These are phyloP conservation scores for Fusarium drepaniforme DNA, from an alignment of 2,329 filamentous ascomycete species.

Conservation along the genomic window DNA sequence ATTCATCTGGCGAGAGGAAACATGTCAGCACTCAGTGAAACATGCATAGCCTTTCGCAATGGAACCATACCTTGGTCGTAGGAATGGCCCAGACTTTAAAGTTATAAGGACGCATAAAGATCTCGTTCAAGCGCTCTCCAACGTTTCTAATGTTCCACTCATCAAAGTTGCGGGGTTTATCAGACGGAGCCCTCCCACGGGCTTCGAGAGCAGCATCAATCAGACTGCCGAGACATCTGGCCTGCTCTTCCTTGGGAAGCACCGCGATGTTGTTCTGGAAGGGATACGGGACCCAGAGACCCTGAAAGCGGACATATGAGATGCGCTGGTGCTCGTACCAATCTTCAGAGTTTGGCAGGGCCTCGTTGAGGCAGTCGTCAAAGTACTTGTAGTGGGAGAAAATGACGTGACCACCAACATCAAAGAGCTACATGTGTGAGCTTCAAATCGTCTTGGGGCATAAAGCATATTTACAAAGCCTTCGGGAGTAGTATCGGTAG, in stretches of 20 bases:
- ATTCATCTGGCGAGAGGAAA: slow-evolving; percentile 81
- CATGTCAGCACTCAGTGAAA: slow-evolving; percentile 7
- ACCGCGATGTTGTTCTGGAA: slow-evolving; percentile 99
- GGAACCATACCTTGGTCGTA: slow-evolving; percentile 82
- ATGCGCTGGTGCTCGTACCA: slow-evolving; percentile 99
- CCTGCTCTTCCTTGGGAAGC: slow-evolving; percentile 96
- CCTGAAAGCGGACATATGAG: slow-evolving; percentile 98
- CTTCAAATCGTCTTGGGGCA: slow-evolving; percentile 31
- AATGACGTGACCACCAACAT: slow-evolving; percentile 98
- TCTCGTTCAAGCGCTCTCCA: slow-evolving; percentile 88
- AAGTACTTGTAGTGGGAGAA: slow-evolving; percentile 99
- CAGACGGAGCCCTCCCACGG: slow-evolving; percentile 78
- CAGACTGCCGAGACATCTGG: slow-evolving; percentile 92
- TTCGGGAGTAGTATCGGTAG: slow-evolving; percentile 94
- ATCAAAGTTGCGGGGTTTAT: slow-evolving; percentile 95
- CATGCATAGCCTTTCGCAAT: slow-evolving; percentile 3
- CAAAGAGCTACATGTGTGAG: slow-evolving; percentile 79
- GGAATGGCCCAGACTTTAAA: slow-evolving; percentile 99
- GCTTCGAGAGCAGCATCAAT: slow-evolving; percentile 93
- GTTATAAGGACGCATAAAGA: slow-evolving; percentile 99
- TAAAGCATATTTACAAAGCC: slow-evolving; percentile 83
- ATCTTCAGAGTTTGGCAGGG: slow-evolving; percentile 91
- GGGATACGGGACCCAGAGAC: slow-evolving; percentile 96
- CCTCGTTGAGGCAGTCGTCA: slow-evolving; percentile 98
- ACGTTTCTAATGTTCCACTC: slow-evolving; percentile 97